Base-by-base conservation (phyloP, 306 rosid species). In the Trifolium dubium region DNA sequence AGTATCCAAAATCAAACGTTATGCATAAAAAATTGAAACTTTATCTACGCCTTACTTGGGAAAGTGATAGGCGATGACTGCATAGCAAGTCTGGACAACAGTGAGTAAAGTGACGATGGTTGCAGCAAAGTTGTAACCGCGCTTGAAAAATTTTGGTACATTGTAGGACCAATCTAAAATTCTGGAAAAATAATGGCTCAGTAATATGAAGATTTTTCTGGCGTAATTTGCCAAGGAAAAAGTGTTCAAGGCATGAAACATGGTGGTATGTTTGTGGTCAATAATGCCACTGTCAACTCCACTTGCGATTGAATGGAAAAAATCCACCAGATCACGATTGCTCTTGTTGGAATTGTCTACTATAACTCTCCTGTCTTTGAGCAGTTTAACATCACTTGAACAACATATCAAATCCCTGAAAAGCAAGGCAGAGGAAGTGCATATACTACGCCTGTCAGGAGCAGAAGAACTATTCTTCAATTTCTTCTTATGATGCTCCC, bases 401-500 rank as follows among this genome's bases (percentile, higher is more conserved):
- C 79, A 51, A 4, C 79, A 74, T 2, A 74, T 51, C 64, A 74
- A 74, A 28, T 54, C 72, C 41, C 40, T 64, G 18, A 64, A 50
- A n/a, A 74, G 6, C 8, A 64, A 19, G 4, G 79, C 65, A 3
- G 14, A 15, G 2, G 34, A 23, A 5, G 65, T 74, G 64, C 30
- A 50, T 7, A 19, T 5, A 17, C 30, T 4, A n/a, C 23, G 2
- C 5, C 3, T 19, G 2, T 3, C 40, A 31, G 28, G 2, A 13
- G 0, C 1, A 5, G 31, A 37, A 63, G 5, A 3, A 11, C 49
- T 0, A 43, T 0, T 43, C 14, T 43, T 43, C 49, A 43, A 43
- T 43, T 43, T 43, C 73, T 11, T 43, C n/a, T 43, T 43, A 11
- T 43, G 49, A 43, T 43, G 49, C 49, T 43, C 49, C 49, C 49